Evolutionary conservation across 1,139 yeast genomes (phyloP), one percentile per base, ranked within the genome.

Genomic region (Saccharomyces hybrid): DNA sequence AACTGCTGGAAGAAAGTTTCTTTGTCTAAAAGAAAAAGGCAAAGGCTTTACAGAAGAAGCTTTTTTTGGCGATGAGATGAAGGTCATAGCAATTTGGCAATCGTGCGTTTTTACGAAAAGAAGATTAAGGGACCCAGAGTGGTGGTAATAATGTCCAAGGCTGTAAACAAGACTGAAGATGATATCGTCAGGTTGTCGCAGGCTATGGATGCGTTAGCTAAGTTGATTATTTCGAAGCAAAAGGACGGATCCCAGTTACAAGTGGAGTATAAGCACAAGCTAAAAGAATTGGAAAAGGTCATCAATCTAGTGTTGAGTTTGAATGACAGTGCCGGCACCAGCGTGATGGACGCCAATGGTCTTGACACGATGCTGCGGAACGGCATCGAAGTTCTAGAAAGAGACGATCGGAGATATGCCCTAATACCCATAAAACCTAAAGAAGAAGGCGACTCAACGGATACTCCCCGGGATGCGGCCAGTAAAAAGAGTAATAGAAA

Each of bases 221-320:
- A 70, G 53, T 71, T 74, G 9, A 72, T 80, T 8, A 42, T 49
- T 42, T 38, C 42, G 9, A 38, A 38, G 23, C 42, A 16, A 38
- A 38, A 38, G 4, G 42, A 78, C 54, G 64, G 79, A n/a, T 80
- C 78, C 14, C 58, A 58, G 3, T 59, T 77, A 42, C 76, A 78
- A 55, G 58, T 61, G 3, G 66, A 68, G 27, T 80, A 80, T 57
- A 69, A 72, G 31, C 55, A 59, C 6, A 77, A 76, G 57, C 57
- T 79, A 27, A 57, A 59, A 1, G 60, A 71, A 2, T 56, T 80
- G 14, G 48, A 58, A 57, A 48, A 55, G 61, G 9, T 61, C 55
- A 46, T 63, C 56, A 48, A 53, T 57, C n/a, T 58, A 32, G 26
- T 61, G 7, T 47, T 61, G 5, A 48, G 54, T 5, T 16, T 53